Evolutionary conservation across 495 filamentous ascomycete species (phyloP).

Genomic region (Neurospora sp.): DNA sequence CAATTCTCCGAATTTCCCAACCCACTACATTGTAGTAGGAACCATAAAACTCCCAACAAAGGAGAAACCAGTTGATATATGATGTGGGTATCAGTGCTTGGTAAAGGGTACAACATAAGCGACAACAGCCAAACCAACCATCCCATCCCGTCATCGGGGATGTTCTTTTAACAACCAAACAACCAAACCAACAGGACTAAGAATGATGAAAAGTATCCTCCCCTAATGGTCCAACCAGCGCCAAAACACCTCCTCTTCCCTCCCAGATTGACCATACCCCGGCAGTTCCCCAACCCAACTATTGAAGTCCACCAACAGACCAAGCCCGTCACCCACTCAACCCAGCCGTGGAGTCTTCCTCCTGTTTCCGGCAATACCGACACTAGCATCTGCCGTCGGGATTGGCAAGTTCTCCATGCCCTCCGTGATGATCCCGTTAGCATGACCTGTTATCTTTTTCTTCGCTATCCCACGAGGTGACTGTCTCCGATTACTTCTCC

Average conservation of each 20-base stretch:
- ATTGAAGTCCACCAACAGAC: neutral
- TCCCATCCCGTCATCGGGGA: neutral
- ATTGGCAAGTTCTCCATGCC: slow-evolving; percentile 51
- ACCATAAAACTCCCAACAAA: neutral
- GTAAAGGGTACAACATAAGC: slow-evolving; percentile 10
- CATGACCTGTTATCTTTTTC: slow-evolving; percentile 27
- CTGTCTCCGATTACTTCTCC: slow-evolving; percentile 43
- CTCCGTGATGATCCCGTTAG: slow-evolving; percentile 28
- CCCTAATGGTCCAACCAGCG: neutral
- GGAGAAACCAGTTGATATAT: neutral
- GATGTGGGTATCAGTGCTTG: slow-evolving; percentile 14
- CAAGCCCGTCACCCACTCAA: slow-evolving; percentile 2
- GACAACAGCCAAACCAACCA: neutral
- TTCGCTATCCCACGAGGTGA: slow-evolving; percentile 30
- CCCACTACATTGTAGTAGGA: neutral
- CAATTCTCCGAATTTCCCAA: neutral
- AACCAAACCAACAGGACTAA: neutral
- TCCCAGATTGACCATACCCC: neutral
- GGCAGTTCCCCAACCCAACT: neutral
- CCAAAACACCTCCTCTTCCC: neutral
- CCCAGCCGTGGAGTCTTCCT: slow-evolving; percentile 44
- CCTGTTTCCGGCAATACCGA: slow-evolving; percentile 24
- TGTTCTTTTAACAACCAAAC: neutral
- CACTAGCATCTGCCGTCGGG: slow-evolving; percentile 29
- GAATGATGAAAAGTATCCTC: neutral